Evolutionary conservation across 768 basidiomycete species (phyloP).

Genomic region (Podaxis sp.): DNA sequence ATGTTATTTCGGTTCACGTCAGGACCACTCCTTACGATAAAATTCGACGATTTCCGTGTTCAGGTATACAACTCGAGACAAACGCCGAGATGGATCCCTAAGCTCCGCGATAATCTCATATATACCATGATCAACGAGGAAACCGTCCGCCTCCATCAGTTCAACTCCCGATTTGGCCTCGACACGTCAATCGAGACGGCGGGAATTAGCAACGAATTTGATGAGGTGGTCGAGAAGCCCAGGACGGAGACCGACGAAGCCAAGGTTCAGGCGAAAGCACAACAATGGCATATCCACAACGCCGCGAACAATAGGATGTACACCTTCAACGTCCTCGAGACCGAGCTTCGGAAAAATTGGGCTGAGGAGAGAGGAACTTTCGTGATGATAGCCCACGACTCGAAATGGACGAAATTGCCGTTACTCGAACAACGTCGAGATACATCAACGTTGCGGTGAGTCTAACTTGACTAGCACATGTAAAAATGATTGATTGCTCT

Average conservation of each 20-base stretch:
- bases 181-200: background rate
- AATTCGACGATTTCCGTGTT: background rate
- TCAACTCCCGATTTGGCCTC: background rate
- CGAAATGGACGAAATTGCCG: slow-evolving; percentile 1
- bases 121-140: background rate
- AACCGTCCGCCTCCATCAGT: background rate
- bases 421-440: background rate
- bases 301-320: slow-evolving; percentile 1
- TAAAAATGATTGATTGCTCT: background rate
- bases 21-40: background rate
- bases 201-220: background rate
- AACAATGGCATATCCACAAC: background rate
- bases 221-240: background rate
- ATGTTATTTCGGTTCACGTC: slow-evolving; percentile 4
- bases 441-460: background rate
- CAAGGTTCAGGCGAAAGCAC: background rate
- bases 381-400: background rate
- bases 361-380: background rate
- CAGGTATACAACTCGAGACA: background rate
- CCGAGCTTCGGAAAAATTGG: background rate
- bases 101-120: background rate
- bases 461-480: background rate
- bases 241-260: background rate
- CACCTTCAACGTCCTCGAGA: background rate
- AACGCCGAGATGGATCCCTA: background rate